Conservation (phyloP, 352 stramenopile species). For the Achlya hypogyna region DNA sequence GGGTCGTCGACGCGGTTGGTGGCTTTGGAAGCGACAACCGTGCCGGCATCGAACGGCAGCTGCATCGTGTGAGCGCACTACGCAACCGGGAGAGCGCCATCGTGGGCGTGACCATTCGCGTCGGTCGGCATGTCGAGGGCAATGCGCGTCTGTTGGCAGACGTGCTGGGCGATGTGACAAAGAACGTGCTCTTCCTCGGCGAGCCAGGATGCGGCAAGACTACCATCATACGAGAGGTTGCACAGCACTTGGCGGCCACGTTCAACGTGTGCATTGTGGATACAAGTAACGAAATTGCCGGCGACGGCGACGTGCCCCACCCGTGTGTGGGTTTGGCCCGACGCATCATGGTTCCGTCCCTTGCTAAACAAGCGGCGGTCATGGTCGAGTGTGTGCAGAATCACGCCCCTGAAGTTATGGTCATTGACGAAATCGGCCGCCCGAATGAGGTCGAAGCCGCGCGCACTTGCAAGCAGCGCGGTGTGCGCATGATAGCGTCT, state of each 20-base stretch:
- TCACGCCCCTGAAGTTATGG: conserved; percentile 51
- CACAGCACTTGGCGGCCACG: conserved; percentile 40
- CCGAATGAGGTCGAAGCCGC: conserved; percentile 67
- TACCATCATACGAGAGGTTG: conserved; percentile 76
- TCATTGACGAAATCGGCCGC: conserved; percentile 85
- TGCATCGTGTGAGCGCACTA: conserved; percentile 80
- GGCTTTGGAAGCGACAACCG: conserved; percentile 74
- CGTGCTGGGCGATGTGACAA: conserved; percentile 39
- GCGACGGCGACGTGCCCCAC: conserved; percentile 75
- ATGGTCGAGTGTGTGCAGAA: conserved; percentile 25
- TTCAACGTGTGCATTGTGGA: conserved; percentile 82
- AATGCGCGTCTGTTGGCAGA: conserved; percentile 53
- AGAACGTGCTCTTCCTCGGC: conserved; percentile 52
- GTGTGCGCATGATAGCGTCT: conserved; percentile 74
- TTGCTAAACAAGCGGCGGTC: conserved; percentile 10
- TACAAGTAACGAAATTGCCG: conserved; percentile 84
- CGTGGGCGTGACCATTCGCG: conserved; percentile 57
- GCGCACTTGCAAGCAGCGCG: conserved; percentile 54
- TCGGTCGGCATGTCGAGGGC: conserved; percentile 53
- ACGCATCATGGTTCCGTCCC: conserved; percentile 25
- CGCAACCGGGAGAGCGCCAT: conserved; percentile 40
- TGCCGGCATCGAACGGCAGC: conserved; percentile 47
- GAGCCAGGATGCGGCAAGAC: conserved; percentile 72
- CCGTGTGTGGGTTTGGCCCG: conserved; percentile 27
- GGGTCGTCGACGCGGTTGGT: conserved; percentile 35